Evolutionary conservation across 805 yeast genomes (phyloP).

Genomic region (Metschnikowia kofuensis): DNA sequence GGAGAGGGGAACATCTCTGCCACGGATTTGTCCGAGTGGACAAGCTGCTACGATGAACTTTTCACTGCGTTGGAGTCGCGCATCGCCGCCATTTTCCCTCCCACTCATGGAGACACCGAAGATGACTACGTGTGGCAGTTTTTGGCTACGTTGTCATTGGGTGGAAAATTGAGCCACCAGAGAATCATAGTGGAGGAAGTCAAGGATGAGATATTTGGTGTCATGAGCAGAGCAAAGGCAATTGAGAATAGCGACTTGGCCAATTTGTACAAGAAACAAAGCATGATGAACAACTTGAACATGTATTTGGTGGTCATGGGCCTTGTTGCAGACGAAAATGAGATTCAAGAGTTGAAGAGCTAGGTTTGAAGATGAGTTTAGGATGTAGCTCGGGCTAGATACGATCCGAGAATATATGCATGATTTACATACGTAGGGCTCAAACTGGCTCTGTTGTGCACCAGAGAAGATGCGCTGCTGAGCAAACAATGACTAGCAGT

Average conservation of each 20-base stretch:
- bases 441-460: no score
- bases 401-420: no score
- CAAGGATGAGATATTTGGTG: constrained; percentile 88
- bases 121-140: constrained; percentile 95
- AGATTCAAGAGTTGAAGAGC: constrained; percentile 66
- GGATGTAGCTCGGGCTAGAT: no score
- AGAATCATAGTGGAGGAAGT: constrained; percentile 92
- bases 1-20: constrained; percentile 68
- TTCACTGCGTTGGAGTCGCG: constrained; percentile 79
- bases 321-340: constrained; percentile 83
- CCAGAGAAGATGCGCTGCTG: no score
- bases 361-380: constrained; percentile 3
- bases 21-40: constrained; percentile 67
- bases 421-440: no score
- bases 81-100: constrained; percentile 78
- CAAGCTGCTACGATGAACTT: constrained; percentile 73
- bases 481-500: no score
- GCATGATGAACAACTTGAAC: constrained; percentile 75
- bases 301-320: constrained; percentile 96
- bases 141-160: constrained; percentile 87
- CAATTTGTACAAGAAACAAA: constrained; percentile 47
- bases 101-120: constrained; percentile 43
- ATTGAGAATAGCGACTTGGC: constrained; percentile 48
- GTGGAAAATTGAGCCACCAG: constrained; percentile 88
- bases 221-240: constrained; percentile 73